Conservation (phyloP, 2,329 filamentous ascomycete species). For the Aspergillus sp. region DNA sequence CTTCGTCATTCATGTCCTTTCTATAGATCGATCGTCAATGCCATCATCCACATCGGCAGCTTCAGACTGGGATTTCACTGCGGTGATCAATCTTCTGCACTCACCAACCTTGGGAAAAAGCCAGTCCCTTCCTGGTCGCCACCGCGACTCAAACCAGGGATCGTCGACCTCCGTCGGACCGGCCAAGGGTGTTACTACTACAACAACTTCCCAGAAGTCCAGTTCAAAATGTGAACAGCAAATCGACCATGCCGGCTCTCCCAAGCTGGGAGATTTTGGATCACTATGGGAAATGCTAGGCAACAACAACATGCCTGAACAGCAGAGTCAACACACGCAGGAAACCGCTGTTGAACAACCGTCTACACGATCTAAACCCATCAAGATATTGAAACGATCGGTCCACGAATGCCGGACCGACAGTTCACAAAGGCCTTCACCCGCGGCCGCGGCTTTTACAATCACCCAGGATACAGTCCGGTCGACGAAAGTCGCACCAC, state of each 20-base stretch:
- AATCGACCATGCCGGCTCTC: conserved; percentile 6
- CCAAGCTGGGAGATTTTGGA: conserved; percentile 43
- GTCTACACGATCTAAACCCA: conserved; percentile 3
- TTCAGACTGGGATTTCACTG: conserved; percentile 45
- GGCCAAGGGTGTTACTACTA: conserved; percentile 8
- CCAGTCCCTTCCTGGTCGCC: conserved; percentile 9
- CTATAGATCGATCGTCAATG: conserved; percentile 26
- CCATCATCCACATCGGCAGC: conserved; percentile 21
- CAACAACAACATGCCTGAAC: conserved; percentile 15
- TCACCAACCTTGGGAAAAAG: conserved; percentile 25
- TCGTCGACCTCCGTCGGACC: conserved; percentile 6
- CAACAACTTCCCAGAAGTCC: neutral
- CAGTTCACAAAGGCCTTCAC: conserved; percentile 4
- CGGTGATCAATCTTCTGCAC: conserved; percentile 43
- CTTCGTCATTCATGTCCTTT: neutral
- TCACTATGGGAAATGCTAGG: conserved; percentile 41
- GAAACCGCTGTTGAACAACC: conserved; percentile 2
- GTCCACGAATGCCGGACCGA: neutral
- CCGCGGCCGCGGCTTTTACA: neutral
- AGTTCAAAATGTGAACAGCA: neutral
- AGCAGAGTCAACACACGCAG: neutral
- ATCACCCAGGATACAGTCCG: conserved; percentile 3
- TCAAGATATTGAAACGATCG: conserved; percentile 21
- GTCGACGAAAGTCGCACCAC: conserved; percentile 8
- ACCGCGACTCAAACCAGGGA: conserved; percentile 9